These are phyloP conservation scores for Phialocephala subalpina DNA, from an alignment of 2,329 filamentous ascomycete genomes.

Conservation along the genomic window DNA sequence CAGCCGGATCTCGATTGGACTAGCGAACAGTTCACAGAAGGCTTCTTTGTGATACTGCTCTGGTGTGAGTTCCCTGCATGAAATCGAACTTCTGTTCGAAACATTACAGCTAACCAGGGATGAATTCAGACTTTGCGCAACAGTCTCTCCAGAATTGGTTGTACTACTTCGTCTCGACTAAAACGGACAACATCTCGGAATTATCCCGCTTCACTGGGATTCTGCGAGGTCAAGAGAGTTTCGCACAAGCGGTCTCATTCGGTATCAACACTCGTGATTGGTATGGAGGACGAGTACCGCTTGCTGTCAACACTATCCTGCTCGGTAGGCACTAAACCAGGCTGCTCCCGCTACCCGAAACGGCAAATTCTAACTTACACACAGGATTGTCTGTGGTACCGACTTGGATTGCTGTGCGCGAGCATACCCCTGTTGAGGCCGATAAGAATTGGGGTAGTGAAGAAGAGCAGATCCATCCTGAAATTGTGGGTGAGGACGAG, in stretches of 20 bases:
- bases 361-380: constrained; percentile 18
- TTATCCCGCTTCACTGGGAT: neutral
- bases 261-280: constrained; percentile 7
- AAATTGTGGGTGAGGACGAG: neutral
- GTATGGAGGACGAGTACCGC: constrained; percentile 1
- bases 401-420: constrained; percentile 22
- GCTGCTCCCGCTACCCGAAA: too few relatives aligned
- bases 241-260: constrained; percentile 1
- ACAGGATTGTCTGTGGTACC: constrained; percentile 20
- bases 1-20: constrained; percentile 71
- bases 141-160: constrained; percentile 1
- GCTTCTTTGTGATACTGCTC: constrained; percentile 72
- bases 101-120: neutral
- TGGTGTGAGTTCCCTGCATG: constrained; percentile 45
- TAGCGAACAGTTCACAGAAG: constrained; percentile 66
- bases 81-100: neutral
- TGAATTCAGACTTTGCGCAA: neutral
- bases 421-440: constrained; percentile 22
- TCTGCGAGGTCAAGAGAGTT: constrained; percentile 6
- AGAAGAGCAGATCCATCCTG: constrained; percentile 14
- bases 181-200: constrained; percentile 4
- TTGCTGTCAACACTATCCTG: neutral
- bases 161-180: constrained; percentile 2
- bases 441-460: constrained; percentile 21
- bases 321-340: neutral